These are phyloP conservation scores for Nyssa sinensis DNA, from an alignment of 148 eudicot species.

Conservation along the genomic window DNA sequence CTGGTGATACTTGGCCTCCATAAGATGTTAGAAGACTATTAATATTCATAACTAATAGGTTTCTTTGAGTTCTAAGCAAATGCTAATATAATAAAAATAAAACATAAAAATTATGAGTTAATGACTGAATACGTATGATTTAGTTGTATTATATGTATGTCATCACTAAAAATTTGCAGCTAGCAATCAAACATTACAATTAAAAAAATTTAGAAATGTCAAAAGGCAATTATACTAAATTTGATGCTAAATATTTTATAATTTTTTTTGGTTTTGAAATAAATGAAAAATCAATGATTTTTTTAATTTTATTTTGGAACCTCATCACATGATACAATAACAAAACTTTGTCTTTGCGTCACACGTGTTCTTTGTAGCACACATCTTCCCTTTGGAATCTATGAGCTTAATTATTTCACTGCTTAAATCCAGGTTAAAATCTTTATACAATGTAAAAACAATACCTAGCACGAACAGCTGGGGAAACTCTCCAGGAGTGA, in stretches of 20 bases:
- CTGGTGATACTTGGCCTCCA: neutral
- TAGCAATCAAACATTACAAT: neutral
- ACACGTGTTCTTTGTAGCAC: neutral
- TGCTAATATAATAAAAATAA: neutral
- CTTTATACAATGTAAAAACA: slow-evolving; percentile 5
- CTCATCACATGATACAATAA: neutral
- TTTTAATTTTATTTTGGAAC: neutral
- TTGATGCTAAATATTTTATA: neutral
- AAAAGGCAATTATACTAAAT: neutral
- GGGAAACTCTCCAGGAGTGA: slow-evolving; percentile 93
- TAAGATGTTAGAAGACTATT: neutral
- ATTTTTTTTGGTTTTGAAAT: slow-evolving; percentile 3
- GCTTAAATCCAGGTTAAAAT: neutral
- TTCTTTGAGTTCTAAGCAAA: neutral
- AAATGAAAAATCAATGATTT: neutral
- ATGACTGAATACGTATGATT: neutral
- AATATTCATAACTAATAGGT: neutral
- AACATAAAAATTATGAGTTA: neutral
- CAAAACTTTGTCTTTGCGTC: neutral
- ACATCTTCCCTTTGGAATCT: neutral
- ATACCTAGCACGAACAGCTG: slow-evolving; percentile 92
- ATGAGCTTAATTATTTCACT: neutral
- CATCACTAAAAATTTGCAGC: neutral
- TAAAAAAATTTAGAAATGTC: neutral
- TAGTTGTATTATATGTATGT: neutral